These are phyloP conservation scores for Selaginella moellendorffii DNA, from an alignment of 75 land plant genomes.

Conservation along the genomic window DNA sequence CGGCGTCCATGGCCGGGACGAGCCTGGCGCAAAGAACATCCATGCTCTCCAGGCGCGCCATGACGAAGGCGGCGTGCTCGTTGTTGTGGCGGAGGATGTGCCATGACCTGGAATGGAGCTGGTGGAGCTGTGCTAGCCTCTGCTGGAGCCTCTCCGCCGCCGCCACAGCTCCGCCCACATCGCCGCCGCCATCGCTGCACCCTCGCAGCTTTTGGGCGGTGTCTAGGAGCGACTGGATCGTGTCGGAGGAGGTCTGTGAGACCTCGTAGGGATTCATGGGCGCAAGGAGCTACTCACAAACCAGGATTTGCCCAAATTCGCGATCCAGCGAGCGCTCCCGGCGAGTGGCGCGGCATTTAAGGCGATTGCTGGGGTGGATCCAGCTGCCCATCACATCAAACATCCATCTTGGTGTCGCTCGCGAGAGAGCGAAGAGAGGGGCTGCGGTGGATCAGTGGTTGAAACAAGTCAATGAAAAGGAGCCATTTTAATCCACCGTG, in stretches of 20 bases:
- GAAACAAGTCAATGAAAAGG: too few relatives aligned
- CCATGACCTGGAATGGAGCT: not conserved
- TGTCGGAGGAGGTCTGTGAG: not conserved
- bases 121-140: not conserved
- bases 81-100: not conserved
- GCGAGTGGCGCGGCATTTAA: too few relatives aligned
- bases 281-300: too few relatives aligned
- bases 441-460: too few relatives aligned
- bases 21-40: not conserved
- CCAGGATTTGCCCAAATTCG: too few relatives aligned
- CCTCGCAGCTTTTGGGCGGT: not conserved
- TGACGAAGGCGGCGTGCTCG: not conserved
- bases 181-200: not conserved
- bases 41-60: not conserved
- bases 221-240: not conserved
- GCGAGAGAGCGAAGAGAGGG: too few relatives aligned
- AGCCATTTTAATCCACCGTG: too few relatives aligned
- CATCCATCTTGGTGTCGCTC: too few relatives aligned
- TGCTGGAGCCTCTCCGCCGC: not conserved
- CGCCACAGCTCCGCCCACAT: not conserved
- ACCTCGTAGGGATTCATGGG: not conserved
- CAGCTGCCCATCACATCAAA: too few relatives aligned
- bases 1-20: not conserved
- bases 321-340: too few relatives aligned
- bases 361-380: too few relatives aligned